phyloP scores from a whole-genome alignment of 495 filamentous ascomycete genomes.

The Extremus antarcticus region DNA sequence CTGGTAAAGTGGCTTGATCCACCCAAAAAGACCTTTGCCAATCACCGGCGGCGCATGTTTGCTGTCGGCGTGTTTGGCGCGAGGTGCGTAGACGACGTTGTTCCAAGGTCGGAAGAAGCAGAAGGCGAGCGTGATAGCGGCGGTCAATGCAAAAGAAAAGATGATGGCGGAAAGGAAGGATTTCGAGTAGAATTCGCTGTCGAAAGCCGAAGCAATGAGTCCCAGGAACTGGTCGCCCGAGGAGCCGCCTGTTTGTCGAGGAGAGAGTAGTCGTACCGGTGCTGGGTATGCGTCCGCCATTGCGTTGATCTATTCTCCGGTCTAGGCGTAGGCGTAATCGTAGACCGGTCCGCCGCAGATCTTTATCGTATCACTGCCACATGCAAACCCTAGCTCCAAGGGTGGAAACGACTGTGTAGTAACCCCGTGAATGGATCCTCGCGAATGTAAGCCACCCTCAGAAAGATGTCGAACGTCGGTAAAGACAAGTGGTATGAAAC shows the following conservation, averaged over 20 bases:
- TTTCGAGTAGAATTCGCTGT: constrained; percentile 41
- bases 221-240: constrained; percentile 22
- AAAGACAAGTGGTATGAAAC: no score
- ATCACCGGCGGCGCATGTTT: constrained; percentile 89
- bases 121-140: constrained; percentile 65
- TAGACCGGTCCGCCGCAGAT: not conserved
- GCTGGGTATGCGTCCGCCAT: not conserved
- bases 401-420: not conserved
- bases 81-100: constrained; percentile 83
- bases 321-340: no score
- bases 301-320: no score
- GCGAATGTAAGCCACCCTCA: no score
- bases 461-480: no score
- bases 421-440: no score
- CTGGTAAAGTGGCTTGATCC: constrained; percentile 64
- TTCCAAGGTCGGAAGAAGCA: constrained; percentile 85
- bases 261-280: not conserved
- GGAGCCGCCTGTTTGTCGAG: not conserved
- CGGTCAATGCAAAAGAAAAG: constrained; percentile 39
- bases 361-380: not conserved
- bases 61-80: constrained; percentile 82
- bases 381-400: not conserved
- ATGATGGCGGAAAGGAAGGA: constrained; percentile 72
- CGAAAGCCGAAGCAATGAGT: constrained; percentile 28
- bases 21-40: constrained; percentile 74